Evolutionary conservation across 768 basidiomycete genomes (phyloP), one percentile per base, ranked within the genome.

Genomic region (Pleurotus platypus): DNA sequence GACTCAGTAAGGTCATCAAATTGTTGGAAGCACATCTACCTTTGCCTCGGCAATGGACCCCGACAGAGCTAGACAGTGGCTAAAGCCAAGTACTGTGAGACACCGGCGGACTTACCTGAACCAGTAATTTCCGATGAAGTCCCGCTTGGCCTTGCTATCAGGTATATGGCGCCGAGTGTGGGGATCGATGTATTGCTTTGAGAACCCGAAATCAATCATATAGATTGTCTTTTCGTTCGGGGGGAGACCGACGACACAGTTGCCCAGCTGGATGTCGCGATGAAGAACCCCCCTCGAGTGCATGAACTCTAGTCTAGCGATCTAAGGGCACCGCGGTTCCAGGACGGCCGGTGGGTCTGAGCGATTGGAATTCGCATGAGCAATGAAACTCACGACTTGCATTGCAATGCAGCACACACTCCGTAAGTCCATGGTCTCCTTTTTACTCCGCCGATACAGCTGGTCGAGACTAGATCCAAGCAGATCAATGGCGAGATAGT

Each of bases 121-220:
- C 87, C 88, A 92, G 66, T 90, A 92, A 66, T 92, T 92, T 22
- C 89, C 89, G 53, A 91, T 83, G 61, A 92, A 91, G 63, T 89
- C 85, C 42, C 87, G 82, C 65, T 84, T 85, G 27, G 70, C 71
- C 53, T 78, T 83, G 62, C 83, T 85, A 57, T 90, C 85, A 15
- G 83, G 82, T 57, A 92, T 88, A 63, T 92, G 89, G n/a, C 79
- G 78, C 43, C 70, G 76, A 2, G 86, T 89, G 46, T 67, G 60
- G 18, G 79, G 78, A 69, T 92, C 87, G 60, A 90, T 83, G 60
- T 88, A 92, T 30, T 78, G 79, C 64, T 90, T 91, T 15, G 89
- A 89, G 67, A 92, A 92, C 12, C 89, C 89, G 66, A 92, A 91
- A 67, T 92, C 90, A 62, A 92, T 92, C 88, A 91, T 87, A 64